Percentiles rank a stretch among this genome's conserved stretches.
Conservation (phyloP, 2,329 filamentous ascomycete genomes). For the Xylaria sp. region DNA sequence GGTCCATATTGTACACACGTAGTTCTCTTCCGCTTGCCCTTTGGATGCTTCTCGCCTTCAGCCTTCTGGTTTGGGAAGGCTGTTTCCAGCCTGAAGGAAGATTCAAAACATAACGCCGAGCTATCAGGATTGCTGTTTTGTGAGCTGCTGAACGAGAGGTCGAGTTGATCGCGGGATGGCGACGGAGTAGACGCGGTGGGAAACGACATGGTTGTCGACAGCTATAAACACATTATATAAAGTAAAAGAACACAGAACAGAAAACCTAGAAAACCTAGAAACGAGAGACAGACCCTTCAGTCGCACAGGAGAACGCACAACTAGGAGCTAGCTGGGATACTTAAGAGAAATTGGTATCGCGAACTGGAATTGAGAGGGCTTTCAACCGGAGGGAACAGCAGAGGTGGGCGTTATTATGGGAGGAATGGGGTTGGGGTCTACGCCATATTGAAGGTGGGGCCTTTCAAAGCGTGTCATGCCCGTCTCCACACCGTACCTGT, state of each 20-base stretch:
- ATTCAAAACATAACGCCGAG: conserved; percentile 50
- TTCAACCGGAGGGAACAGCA: conserved; percentile 32
- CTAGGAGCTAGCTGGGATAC: neutral
- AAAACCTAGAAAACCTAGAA: neutral
- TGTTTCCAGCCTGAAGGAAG: conserved; percentile 50
- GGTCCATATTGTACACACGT: conserved; percentile 59
- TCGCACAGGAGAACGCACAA: conserved; percentile 22
- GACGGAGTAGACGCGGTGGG: conserved; percentile 46
- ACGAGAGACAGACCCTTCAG: conserved; percentile 29
- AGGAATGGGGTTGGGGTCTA: conserved; percentile 37
- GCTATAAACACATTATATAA: conserved; percentile 46
- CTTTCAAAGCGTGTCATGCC: conserved; percentile 44
- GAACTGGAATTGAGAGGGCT: conserved; percentile 22
- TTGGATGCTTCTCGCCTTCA: conserved; percentile 60
- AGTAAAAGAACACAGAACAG: conserved; percentile 15
- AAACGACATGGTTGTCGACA: conserved; percentile 40
- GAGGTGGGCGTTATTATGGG: conserved; percentile 42
- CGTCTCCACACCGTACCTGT: conserved; percentile 41
- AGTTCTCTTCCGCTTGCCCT: conserved; percentile 71
- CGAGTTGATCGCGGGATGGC: conserved; percentile 41
- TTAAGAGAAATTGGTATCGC: conserved; percentile 26
- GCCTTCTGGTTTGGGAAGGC: conserved; percentile 46
- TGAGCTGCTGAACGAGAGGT: conserved; percentile 44
- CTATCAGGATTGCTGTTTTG: conserved; percentile 47
- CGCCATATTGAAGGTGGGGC: conserved; percentile 36